Evolutionary conservation across 805 yeast species (phyloP), one percentile per base, ranked within the genome.

Genomic region (Ogataea zsoltii): DNA sequence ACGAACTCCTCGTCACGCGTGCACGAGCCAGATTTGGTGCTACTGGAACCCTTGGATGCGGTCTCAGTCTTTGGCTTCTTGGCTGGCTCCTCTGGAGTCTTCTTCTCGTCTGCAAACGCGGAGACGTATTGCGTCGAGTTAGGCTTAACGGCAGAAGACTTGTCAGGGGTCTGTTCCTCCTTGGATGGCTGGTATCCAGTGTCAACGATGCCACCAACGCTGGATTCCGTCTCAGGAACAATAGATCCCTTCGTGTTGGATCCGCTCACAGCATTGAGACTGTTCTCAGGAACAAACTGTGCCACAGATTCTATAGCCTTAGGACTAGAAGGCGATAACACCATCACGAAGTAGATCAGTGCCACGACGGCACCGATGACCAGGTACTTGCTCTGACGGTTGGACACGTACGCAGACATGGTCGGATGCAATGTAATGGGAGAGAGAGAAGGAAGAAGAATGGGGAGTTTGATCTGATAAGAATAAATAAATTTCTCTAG

Each of bases 1-100:
- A 91, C 97, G 57, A 76, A 92, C 61, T 86, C 85, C 29, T 78
- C 68, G 37, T 69, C 65, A 17, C 65, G 54, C 45, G 50, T 59
- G 58, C 80, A 75, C 16, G 55, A 51, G 16, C 61, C 62, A 34
- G 53, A 42, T 38, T 48, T 47, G 17, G 32, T 46, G n/a, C 16
- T 5, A 32, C 46, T 48, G 16, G 43, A 51, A 3, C 5, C 33
- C 43, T 51, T 55, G 17, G 54, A 45, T 9, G 9, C 5, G 25
- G 25, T 21, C 25, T 21, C 25, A 15, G 45, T 12, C 17, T 19
- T 23, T 16, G 25, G 16, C 4, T 14, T 21, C 15, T 12, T 9
- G 15, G 18, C n/a, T 10, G 36, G 18, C 13, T 18, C 18, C 34
- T 15, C 41, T 12, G 34, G 15, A 14, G 31, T 18, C 36, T 13